Evolutionary conservation across 768 basidiomycete genomes (phyloP), one percentile per base, ranked within the genome.

Genomic region (Agaricus blazei): DNA sequence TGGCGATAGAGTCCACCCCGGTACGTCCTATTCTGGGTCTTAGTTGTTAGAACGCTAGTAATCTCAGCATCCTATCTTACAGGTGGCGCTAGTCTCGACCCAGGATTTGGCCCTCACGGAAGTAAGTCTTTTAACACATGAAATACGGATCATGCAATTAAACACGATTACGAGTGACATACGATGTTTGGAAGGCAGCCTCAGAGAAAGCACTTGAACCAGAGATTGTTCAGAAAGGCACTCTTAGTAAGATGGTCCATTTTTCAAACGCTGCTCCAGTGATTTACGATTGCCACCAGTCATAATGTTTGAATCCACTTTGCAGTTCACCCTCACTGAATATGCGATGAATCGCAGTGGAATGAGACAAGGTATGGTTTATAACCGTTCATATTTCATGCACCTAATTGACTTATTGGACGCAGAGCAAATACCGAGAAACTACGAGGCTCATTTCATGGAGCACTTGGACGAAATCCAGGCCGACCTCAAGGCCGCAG

Each of bases 231-330:
- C 73, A 74, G 37, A 78, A 83, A 54, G 80, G 77, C 31, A 78
- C 79, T 0, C 74, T 84, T 11, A 76, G 82, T 82, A 57, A 24
- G 75, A 57, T 29, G 54, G 19, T 28, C 12, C 36, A 43, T 45
- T 5, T 41, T 19, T 19, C 40, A 14, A 41, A 40, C 11, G 19
- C 26, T 29, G 0, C 28, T 51, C 27, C 47, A 27, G 34, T 28
- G n/a, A 8, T 24, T 24, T 14, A 24, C 3, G 28, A 52, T 31
- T 19, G 12, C 47, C 23, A n/a, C 14, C 1, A 36, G 82, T 76
- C 15, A 80, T 84, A 65, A 84, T 85, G 83, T 81, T 85, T 57
- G 83, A 84, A 64, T 76, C 81, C 2, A 78, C 78, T 59, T 78
- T 84, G 74, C 78, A 79, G 70, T 75, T 84, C 61, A 83, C 80